Conservation (phyloP, 163 green algal genomes). For the Picocystis sp. region DNA sequence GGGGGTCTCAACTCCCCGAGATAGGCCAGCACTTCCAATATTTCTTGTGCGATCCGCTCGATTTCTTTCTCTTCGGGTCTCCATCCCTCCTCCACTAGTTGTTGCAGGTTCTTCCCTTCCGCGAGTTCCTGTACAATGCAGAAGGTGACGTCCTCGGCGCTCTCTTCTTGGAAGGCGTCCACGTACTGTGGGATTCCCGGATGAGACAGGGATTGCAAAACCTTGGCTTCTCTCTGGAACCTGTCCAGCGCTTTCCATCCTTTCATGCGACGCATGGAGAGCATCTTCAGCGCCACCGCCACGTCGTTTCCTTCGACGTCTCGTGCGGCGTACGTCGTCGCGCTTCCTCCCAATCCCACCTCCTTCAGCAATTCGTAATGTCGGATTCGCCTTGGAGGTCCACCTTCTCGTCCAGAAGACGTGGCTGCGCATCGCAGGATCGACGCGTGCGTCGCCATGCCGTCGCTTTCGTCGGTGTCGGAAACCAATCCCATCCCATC, state of each 20-base stretch:
- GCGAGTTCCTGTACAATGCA: slow-evolving; percentile 76
- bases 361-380: too few species aligned
- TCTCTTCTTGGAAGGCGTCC: slow-evolving; percentile 72
- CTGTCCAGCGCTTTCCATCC: slow-evolving; percentile 75
- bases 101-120: slow-evolving; percentile 44
- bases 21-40: slow-evolving; percentile 68
- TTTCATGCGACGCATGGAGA: slow-evolving; percentile 1
- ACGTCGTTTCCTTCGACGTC: too few species aligned
- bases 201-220: slow-evolving; percentile 43
- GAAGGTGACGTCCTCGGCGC: slow-evolving; percentile 47
- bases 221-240: slow-evolving; percentile 65
- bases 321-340: too few species aligned
- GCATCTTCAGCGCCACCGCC: not conserved
- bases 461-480: too few species aligned
- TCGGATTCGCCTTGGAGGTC: too few species aligned
- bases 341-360: too few species aligned
- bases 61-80: slow-evolving; percentile 8
- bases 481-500: too few species aligned
- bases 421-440: too few species aligned
- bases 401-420: too few species aligned
- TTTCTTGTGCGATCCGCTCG: slow-evolving; percentile 17
- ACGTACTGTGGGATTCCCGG: slow-evolving; percentile 69
- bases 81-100: slow-evolving; percentile 37
- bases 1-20: slow-evolving; percentile 44
- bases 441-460: too few species aligned